Evolutionary conservation across 179 eudicot genomes (phyloP).

Genomic region (Carnegiea gigantea): DNA sequence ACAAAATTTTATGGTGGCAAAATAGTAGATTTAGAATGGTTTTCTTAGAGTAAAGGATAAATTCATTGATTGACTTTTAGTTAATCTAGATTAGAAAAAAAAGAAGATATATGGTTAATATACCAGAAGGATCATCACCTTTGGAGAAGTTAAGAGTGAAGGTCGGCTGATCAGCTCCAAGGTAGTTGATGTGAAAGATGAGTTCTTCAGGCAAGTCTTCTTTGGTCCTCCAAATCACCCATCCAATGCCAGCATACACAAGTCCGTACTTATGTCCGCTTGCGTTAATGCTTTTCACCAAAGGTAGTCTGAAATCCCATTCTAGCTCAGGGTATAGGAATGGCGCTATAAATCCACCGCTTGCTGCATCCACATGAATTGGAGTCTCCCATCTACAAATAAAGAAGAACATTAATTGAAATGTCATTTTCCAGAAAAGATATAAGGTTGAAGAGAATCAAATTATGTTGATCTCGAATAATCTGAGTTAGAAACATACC

Average conservation of each 20-base stretch:
- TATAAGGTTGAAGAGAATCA: too few relatives aligned
- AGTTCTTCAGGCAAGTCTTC: slow-evolving; percentile 57
- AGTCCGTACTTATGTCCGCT: slow-evolving; percentile 57
- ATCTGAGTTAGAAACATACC: slow-evolving; percentile 23
- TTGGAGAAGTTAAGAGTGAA: slow-evolving; percentile 61
- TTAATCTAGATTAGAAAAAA: background rate
- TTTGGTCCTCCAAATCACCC: slow-evolving; percentile 56
- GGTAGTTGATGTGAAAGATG: slow-evolving; percentile 54
- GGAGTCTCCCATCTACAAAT: slow-evolving; percentile 52
- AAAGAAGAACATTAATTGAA: background rate
- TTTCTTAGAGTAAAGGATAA: too few relatives aligned
- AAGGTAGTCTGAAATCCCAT: slow-evolving; percentile 52
- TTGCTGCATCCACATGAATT: slow-evolving; percentile 57
- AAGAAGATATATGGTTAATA: background rate
- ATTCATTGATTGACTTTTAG: too few relatives aligned
- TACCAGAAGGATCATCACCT: slow-evolving; percentile 22
- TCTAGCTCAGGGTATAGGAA: slow-evolving; percentile 46
- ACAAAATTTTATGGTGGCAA: too few relatives aligned
- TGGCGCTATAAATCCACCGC: slow-evolving; percentile 57
- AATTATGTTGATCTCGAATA: background rate
- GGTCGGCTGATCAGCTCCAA: slow-evolving; percentile 56
- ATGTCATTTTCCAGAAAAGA: too few relatives aligned
- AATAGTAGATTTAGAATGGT: too few relatives aligned
- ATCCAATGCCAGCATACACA: slow-evolving; percentile 56
- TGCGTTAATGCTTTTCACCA: slow-evolving; percentile 53